Evolutionary conservation across 208 protist species (phyloP).

Genomic region (Crithidia expoeki): DNA sequence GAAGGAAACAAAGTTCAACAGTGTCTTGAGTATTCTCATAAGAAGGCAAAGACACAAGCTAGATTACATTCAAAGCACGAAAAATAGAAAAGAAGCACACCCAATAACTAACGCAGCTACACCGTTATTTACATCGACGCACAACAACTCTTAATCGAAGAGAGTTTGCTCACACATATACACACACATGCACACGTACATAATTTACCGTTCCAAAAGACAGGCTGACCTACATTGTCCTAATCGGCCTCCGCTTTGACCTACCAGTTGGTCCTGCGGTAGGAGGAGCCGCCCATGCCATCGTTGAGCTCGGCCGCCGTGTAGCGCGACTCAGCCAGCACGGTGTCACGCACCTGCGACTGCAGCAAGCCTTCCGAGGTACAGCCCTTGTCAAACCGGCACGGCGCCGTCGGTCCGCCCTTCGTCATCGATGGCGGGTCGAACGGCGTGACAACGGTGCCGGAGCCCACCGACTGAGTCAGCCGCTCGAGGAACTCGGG

Average conservation of each 20-base stretch:
- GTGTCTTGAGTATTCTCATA: background rate
- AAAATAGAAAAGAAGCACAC: background rate
- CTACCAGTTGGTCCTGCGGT: slow-evolving; percentile 67
- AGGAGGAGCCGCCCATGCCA: slow-evolving; percentile 59
- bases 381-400: slow-evolving; percentile 62
- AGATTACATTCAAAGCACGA: background rate
- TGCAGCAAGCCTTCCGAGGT: slow-evolving; percentile 44
- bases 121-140: too few species aligned
- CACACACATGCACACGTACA: too few species aligned
- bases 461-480: slow-evolving; percentile 36
- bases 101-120: background rate
- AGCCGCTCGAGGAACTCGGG: slow-evolving; percentile 54
- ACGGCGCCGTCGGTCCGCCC: slow-evolving; percentile 50
- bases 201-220: too few species aligned
- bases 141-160: too few species aligned
- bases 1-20: slow-evolving; percentile 32
- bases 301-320: slow-evolving; percentile 72
- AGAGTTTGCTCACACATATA: too few species aligned
- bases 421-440: slow-evolving; percentile 70
- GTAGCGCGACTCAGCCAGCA: slow-evolving; percentile 65
- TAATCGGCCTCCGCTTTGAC: too few species aligned
- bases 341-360: slow-evolving; percentile 38
- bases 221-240: too few species aligned
- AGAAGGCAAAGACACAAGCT: background rate
- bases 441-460: slow-evolving; percentile 53